Evolutionary conservation across 2,329 filamentous ascomycete genomes (phyloP), one percentile per base, ranked within the genome.

Genomic region (Cercospora sojina): DNA sequence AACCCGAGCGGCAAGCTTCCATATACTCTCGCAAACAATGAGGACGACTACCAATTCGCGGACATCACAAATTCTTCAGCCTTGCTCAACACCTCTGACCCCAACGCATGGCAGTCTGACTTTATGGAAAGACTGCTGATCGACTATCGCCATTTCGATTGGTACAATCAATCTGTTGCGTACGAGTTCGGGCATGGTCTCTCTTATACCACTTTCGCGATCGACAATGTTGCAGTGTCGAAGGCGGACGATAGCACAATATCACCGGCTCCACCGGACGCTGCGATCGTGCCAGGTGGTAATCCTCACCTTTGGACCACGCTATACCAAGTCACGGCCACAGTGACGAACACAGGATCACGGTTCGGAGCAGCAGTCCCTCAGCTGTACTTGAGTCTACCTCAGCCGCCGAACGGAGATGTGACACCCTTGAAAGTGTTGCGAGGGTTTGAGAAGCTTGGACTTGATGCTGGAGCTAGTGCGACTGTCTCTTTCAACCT

Each of bases 11-110:
- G 53, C 8, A 57, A 57, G 64, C 81, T 97, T 1, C 93, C 93
- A 0, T 97, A 96, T 78, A 96, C 92, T 0, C 90, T 97, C 59
- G 92, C 91, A 7, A 90, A 88, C 74, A 83, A 83, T 0, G 82
- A 91, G 49, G 53, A 49, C 43, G 75, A 77, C 65, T 75, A 75
- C 73, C 63, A 64, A 3, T 76, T 74, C 65, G 75, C 73, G 13
- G 74, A 75, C 18, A 74, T 80, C 29, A 74, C 76, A 32, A 80
- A 80, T 67, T 79, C 75, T 41, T 76, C 75, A 5, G 75, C 67
- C 5, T 70, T 79, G 0, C 56, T 68, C 18, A 71, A 72, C 3
- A 76, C 76, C 0, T 76, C 75, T 58, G 78, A 78, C 0, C 79
- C 79, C 73, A 71, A 76, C 61, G 78, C 77, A 0, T 82, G 80